Base-by-base conservation (phyloP, 805 yeast species). In the Saturnispora ahearnii region DNA sequence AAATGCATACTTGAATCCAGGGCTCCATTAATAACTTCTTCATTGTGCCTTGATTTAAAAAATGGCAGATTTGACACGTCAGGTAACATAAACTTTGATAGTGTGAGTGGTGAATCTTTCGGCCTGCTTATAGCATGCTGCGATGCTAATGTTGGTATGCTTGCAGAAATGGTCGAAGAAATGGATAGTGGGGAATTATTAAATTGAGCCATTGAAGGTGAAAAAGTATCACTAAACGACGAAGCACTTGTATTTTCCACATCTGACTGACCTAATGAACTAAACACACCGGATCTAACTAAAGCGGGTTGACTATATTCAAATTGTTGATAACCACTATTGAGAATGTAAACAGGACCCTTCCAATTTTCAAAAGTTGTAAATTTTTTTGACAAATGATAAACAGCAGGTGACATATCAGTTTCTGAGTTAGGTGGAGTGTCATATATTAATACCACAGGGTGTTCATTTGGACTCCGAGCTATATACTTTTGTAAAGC, bases 21-120 rank as follows among this genome's bases (percentile, higher is more conserved):
- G 33, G 55, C 55, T 5, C 55, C 32, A 5, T 62, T 50, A 26
- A 67, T 44, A 10, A 67, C 51, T 57, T 81, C 85, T 58, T 81
- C 87, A 53, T 79, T 77, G 69, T 73, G 76, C 41, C 74, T 61
- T 6, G 73, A 67, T 55, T 71, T 71, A 61, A 74, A 74, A 32
- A 77, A 66, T 55, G 74, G 80, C 54, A 58, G 59, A 53, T 49
- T 61, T 22, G 65, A 68, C 13, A 48, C 48, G 21, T 66, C 68
- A 1, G 87, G 87, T 33, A 81, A 67, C 33, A 70, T 68, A 57
- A 81, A 81, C 55, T 79, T 76, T 3, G 82, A 72, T 28, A 77
- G 62, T 48, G 21, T 49, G 48, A 32, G 44, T 52, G 51, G 47
- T 11, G 44, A 29, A 26, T 51, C 48, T 13, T 51, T 46, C 9